These are phyloP conservation scores for Penicillium subrubescens DNA, from an alignment of 495 filamentous ascomycete species.

Conservation along the genomic window DNA sequence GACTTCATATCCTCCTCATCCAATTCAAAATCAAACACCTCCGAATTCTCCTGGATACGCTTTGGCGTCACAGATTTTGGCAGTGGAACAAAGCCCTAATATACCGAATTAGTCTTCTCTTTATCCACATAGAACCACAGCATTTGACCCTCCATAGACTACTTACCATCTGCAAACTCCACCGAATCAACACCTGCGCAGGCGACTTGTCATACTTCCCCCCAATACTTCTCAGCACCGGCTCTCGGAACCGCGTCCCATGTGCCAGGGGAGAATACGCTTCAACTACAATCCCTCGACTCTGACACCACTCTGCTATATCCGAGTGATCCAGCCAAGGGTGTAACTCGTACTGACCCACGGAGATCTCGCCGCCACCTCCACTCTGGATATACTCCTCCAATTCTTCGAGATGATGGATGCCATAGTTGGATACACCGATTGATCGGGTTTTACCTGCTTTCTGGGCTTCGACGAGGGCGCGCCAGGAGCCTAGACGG, in stretches of 20 bases:
- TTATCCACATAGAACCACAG: background rate
- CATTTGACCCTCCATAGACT: background rate
- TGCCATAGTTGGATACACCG: slow-evolving; percentile 58
- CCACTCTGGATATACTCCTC: slow-evolving; percentile 73
- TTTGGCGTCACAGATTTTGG: slow-evolving; percentile 61
- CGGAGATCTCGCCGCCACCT: slow-evolving; percentile 73
- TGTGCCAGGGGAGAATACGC: slow-evolving; percentile 81
- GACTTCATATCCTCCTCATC: slow-evolving; percentile 57
- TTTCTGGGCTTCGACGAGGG: slow-evolving; percentile 55
- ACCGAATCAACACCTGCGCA: slow-evolving; percentile 79
- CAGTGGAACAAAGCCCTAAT: slow-evolving; percentile 62
- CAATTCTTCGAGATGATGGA: slow-evolving; percentile 61
- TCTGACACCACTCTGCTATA: slow-evolving; percentile 73
- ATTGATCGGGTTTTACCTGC: slow-evolving; percentile 51
- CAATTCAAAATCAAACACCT: slow-evolving; percentile 83
- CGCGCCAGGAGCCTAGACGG: slow-evolving; percentile 50
- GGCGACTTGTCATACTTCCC: slow-evolving; percentile 73
- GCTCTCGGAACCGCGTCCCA: slow-evolving; percentile 63
- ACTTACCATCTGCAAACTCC: slow-evolving; percentile 75
- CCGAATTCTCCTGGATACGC: slow-evolving; percentile 69
- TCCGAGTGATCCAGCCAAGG: slow-evolving; percentile 77
- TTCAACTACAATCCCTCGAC: slow-evolving; percentile 69
- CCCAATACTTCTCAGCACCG: slow-evolving; percentile 55
- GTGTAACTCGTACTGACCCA: slow-evolving; percentile 87
- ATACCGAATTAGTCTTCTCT: background rate